phyloP scores from a whole-genome alignment of 192 early-diverging fungal species.

The Obelidium mucronatum region DNA sequence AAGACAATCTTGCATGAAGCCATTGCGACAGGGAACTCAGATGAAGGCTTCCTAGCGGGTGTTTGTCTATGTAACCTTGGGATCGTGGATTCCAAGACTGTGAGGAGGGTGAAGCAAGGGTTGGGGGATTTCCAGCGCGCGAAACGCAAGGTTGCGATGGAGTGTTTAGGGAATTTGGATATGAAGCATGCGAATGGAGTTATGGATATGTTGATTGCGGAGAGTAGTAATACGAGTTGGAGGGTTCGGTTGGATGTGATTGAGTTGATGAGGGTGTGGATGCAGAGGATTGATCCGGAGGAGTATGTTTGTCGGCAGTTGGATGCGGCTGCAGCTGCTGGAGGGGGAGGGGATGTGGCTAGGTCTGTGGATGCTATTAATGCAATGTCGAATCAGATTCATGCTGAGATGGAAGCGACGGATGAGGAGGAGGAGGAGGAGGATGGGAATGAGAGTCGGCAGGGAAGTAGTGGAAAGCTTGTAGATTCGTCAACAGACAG shows the following conservation, averaged over 20 bases:
- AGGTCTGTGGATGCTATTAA: neutral
- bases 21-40: neutral
- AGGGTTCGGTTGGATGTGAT: slow-evolving; percentile 51
- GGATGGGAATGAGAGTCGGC: neutral
- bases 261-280: slow-evolving; percentile 47
- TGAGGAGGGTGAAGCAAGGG: slow-evolving; percentile 38
- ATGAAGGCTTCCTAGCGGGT: slow-evolving; percentile 48
- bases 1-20: slow-evolving; percentile 42
- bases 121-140: slow-evolving; percentile 46
- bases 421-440: neutral
- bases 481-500: no score
- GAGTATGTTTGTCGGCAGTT: neutral
- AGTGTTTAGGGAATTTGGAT: slow-evolving; percentile 34
- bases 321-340: neutral
- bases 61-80: slow-evolving; percentile 39
- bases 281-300: slow-evolving; percentile 36
- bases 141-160: slow-evolving; percentile 25
- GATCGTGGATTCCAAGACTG: slow-evolving; percentile 39
- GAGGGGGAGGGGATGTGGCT: neutral
- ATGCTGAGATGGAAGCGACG: neutral
- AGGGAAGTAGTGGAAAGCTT: neutral
- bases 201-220: slow-evolving; percentile 40
- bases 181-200: slow-evolving; percentile 40
- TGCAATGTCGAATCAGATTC: slow-evolving; percentile 3
- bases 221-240: slow-evolving; percentile 45